A percentile compares a stretch with the other conserved stretches of the same genome.
These are phyloP conservation scores for Volutella citrinella DNA, from an alignment of 2,329 filamentous ascomycete genomes.

Conservation along the genomic window DNA sequence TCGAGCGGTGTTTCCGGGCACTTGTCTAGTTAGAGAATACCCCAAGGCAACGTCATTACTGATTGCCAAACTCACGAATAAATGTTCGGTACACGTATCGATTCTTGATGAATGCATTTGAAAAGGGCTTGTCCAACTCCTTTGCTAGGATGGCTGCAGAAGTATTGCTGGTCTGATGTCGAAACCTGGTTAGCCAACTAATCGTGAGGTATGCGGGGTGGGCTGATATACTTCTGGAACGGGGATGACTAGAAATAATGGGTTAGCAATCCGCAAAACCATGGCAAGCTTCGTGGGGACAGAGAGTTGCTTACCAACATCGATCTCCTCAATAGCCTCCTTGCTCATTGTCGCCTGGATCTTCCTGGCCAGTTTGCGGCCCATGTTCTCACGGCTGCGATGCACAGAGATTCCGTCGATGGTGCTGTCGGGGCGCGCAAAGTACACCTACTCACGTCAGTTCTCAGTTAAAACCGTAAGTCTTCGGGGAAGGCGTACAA, in stretches of 20 bases:
- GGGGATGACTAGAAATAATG: slow-evolving; percentile 60
- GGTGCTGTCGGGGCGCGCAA: slow-evolving; percentile 74
- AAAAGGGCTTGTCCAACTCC: slow-evolving; percentile 71
- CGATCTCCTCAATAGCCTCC: slow-evolving; percentile 71
- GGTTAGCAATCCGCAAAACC: no score
- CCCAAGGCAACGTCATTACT: no score
- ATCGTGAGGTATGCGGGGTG: neutral
- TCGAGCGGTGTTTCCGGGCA: slow-evolving; percentile 70
- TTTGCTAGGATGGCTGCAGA: slow-evolving; percentile 76
- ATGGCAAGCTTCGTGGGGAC: neutral
- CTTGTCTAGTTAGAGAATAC: no score
- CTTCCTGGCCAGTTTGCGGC: slow-evolving; percentile 71
- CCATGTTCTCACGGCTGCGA: slow-evolving; percentile 82
- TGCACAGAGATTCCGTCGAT: slow-evolving; percentile 90
- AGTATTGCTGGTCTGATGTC: slow-evolving; percentile 73
- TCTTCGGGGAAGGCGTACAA: no score
- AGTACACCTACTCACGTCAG: slow-evolving; percentile 55
- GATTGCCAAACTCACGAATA: no score
- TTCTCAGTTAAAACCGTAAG: no score
- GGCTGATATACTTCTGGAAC: slow-evolving; percentile 50
- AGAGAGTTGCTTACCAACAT: slow-evolving; percentile 45
- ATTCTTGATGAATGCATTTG: slow-evolving; percentile 85
- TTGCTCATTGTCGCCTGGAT: slow-evolving; percentile 66
- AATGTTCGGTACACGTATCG: slow-evolving; percentile 86
- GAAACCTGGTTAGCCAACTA: no score